Conservation (phyloP, 2,329 filamentous ascomycete species). For the Phialemoniopsis sp. region DNA sequence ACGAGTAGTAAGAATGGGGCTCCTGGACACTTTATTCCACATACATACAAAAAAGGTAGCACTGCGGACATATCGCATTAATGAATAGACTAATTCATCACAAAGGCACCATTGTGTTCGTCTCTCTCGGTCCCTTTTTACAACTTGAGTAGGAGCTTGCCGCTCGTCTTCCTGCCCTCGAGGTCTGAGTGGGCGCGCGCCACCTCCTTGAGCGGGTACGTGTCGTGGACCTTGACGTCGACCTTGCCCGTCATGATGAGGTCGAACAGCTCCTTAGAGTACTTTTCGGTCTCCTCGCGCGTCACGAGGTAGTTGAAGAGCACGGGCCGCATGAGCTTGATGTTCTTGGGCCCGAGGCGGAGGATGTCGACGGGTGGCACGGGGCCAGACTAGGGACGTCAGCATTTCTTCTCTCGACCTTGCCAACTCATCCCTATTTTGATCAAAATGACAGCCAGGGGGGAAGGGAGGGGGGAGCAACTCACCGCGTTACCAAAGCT, state of each 20-base stretch:
- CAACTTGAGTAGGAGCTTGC: conserved; percentile 74
- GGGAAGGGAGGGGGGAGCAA: too few relatives aligned
- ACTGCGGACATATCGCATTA: too few relatives aligned
- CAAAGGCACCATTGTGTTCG: too few relatives aligned
- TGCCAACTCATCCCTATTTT: too few relatives aligned
- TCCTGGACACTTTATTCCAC: too few relatives aligned
- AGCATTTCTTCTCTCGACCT: neutral
- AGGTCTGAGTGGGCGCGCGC: conserved; percentile 72
- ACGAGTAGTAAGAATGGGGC: too few relatives aligned
- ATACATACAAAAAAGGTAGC: too few relatives aligned
- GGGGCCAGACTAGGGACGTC: conserved; percentile 48
- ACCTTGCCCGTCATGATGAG: conserved; percentile 67
- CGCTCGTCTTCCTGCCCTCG: conserved; percentile 76
- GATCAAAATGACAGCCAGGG: too few relatives aligned
- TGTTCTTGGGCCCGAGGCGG: conserved; percentile 67
- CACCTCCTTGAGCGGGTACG: conserved; percentile 72
- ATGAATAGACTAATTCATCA: too few relatives aligned
- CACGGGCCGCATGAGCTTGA: conserved; percentile 70
- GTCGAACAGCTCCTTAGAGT: conserved; percentile 68
- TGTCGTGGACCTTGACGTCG: conserved; percentile 69
- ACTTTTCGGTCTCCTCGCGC: conserved; percentile 65
- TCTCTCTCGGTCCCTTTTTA: too few relatives aligned
- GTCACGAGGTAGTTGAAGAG: conserved; percentile 68
- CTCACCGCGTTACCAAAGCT: conserved; percentile 77
- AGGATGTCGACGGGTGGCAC: conserved; percentile 62